Evolutionary conservation across 192 early-diverging fungal genomes (phyloP).

Genomic region (Phycomyces blakesleeanus): DNA sequence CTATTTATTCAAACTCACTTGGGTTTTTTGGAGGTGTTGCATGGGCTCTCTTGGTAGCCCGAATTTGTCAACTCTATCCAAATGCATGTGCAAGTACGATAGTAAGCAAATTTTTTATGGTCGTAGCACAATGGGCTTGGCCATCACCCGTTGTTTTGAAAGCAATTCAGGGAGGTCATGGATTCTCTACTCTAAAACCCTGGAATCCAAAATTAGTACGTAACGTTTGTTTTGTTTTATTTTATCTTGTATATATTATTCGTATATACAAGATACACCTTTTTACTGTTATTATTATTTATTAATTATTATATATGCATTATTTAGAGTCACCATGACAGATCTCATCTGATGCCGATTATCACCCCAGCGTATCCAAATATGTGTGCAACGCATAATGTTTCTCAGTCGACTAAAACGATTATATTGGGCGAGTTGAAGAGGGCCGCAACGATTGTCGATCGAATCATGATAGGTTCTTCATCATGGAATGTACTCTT

Average conservation of each 20-base stretch:
- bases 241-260: no score
- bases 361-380: constrained; percentile 71
- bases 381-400: constrained; percentile 74
- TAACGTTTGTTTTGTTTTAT: no score
- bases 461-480: constrained; percentile 24
- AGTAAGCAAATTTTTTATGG: constrained; percentile 62
- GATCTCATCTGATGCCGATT: constrained; percentile 61
- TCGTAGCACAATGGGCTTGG: constrained; percentile 61
- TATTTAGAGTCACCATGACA: constrained; percentile 31
- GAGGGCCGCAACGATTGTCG: constrained; percentile 22
- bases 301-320: no score
- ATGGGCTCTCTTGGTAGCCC: constrained; percentile 68
- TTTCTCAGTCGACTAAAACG: constrained; percentile 49
- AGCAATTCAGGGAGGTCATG: constrained; percentile 54
- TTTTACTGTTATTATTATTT: not conserved
- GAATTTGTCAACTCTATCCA: constrained; percentile 70
- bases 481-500: constrained; percentile 28
- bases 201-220: constrained; percentile 50
- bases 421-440: constrained; percentile 46
- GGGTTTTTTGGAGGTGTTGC: constrained; percentile 74
- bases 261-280: not conserved
- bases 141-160: constrained; percentile 63
- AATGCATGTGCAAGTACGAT: constrained; percentile 57
- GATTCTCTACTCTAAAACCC: constrained; percentile 39
- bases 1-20: constrained; percentile 68